These are phyloP conservation scores for Cladochytrium replicatum DNA, from an alignment of 192 early-diverging fungal genomes.

Conservation along the genomic window DNA sequence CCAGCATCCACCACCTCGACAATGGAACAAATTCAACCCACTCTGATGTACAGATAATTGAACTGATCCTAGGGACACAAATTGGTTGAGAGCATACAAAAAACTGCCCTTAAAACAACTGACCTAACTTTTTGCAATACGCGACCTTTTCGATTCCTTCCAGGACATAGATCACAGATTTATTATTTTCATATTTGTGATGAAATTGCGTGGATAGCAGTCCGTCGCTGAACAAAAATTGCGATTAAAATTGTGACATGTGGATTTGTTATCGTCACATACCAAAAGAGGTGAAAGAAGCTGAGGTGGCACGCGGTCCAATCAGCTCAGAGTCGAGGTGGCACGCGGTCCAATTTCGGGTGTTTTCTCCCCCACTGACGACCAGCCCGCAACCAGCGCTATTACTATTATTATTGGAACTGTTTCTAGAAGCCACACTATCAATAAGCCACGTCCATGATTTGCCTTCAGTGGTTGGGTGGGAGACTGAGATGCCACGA, in stretches of 20 bases:
- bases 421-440: too few relatives aligned
- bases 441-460: too few relatives aligned
- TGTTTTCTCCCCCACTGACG: too few relatives aligned
- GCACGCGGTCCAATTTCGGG: too few relatives aligned
- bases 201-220: slow-evolving; percentile 72
- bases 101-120: too few relatives aligned
- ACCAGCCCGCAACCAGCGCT: too few relatives aligned
- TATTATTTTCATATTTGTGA: slow-evolving; percentile 49
- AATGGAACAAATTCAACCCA: slow-evolving; percentile 58
- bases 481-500: too few relatives aligned
- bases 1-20: slow-evolving; percentile 52
- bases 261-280: slow-evolving; percentile 2
- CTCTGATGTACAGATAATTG: slow-evolving; percentile 21
- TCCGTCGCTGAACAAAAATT: slow-evolving; percentile 62
- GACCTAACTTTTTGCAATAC: slow-evolving; percentile 57
- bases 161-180: slow-evolving; percentile 75
- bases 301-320: too few relatives aligned
- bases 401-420: too few relatives aligned
- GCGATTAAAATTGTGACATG: not conserved
- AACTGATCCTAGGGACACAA: slow-evolving; percentile 1
- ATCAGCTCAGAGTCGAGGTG: too few relatives aligned
- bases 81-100: too few relatives aligned
- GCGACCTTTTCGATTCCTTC: slow-evolving; percentile 41
- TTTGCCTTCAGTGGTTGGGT: too few relatives aligned
- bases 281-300: slow-evolving; percentile 94